A percentile compares a stretch with the other conserved stretches of the same genome.
Conservation (phyloP, 805 yeast genomes). For the Metschnikowia borealis region DNA sequence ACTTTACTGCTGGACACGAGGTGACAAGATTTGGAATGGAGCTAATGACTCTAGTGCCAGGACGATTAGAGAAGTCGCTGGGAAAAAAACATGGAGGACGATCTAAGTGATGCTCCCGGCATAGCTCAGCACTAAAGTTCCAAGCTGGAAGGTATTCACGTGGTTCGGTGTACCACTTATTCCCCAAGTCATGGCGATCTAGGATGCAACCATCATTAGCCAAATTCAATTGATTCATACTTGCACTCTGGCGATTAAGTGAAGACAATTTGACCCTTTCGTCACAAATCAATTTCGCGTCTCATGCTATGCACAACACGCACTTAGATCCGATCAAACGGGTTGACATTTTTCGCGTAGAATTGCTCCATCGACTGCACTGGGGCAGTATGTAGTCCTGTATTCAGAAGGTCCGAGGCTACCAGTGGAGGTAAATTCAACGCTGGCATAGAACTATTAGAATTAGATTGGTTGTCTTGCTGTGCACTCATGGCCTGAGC, state of each 20-base stretch:
- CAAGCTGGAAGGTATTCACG: constrained; percentile 9
- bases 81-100: constrained; percentile 14
- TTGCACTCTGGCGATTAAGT: background rate
- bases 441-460: constrained; percentile 3
- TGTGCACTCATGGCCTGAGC: constrained; percentile 17
- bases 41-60: constrained; percentile 5
- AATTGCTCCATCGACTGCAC: constrained; percentile 19
- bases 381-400: constrained; percentile 17
- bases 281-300: background rate
- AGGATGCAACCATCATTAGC: background rate
- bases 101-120: constrained; percentile 11
- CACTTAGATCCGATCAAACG: constrained; percentile 12
- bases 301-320: background rate
- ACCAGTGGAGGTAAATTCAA: constrained; percentile 17
- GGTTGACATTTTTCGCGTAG: constrained; percentile 17
- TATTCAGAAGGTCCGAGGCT: constrained; percentile 9
- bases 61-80: constrained; percentile 9
- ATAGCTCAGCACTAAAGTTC: constrained; percentile 11
- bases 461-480: constrained; percentile 9
- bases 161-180: background rate
- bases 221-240: background rate
- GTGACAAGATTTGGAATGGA: constrained; percentile 2
- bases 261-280: background rate
- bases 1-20: constrained; percentile 8
- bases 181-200: background rate